Base-by-base conservation (phyloP, 2,329 filamentous ascomycete genomes). In the Eutypella sp. region DNA sequence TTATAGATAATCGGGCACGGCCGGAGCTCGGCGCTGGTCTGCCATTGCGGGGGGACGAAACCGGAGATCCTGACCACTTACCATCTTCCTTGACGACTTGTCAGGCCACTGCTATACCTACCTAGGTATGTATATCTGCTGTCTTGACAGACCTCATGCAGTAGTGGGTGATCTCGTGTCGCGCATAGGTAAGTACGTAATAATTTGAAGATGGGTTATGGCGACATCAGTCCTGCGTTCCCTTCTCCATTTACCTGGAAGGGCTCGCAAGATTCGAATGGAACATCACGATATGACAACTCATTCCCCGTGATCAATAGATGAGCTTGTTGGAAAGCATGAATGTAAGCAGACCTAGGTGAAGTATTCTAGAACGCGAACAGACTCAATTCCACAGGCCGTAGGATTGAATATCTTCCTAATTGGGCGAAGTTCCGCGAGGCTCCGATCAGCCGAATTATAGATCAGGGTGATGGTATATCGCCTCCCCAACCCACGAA, bases 331-430 rank as follows among this genome's bases (percentile, higher is more conserved):
- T n/a, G n/a, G n/a, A n/a, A n/a, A n/a, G n/a, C n/a, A n/a, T n/a
- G n/a, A n/a, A n/a, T n/a, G n/a, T n/a, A n/a, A 19, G 34, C 20
- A 39, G 36, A 39, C 36, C 36, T 22, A 39, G 36, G 36, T 39
- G 36, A 39, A 39, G 36, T 5, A 19, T 23, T 37, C 34, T 37
- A 18, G 34, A 7, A 7, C 25, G 7, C 7, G 25, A 29, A 29
- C 7, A 13, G 7, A 7, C 13, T 33, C 29, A n/a, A n/a, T n/a
- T n/a, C n/a, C n/a, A n/a, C n/a, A n/a, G n/a, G n/a, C n/a, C n/a
- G n/a, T n/a, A n/a, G n/a, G n/a, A n/a, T 33, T 11, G 29, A 39
- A 39, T 3, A 15, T 22, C 7, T 39, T 39, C 36, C 36, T n/a
- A n/a, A 39, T 11, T 39, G 23, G 36, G 36, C 3, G 36, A 39